Evolutionary conservation across 768 basidiomycete genomes (phyloP), one percentile per base, ranked within the genome.

Genomic region (Boletus edulis): DNA sequence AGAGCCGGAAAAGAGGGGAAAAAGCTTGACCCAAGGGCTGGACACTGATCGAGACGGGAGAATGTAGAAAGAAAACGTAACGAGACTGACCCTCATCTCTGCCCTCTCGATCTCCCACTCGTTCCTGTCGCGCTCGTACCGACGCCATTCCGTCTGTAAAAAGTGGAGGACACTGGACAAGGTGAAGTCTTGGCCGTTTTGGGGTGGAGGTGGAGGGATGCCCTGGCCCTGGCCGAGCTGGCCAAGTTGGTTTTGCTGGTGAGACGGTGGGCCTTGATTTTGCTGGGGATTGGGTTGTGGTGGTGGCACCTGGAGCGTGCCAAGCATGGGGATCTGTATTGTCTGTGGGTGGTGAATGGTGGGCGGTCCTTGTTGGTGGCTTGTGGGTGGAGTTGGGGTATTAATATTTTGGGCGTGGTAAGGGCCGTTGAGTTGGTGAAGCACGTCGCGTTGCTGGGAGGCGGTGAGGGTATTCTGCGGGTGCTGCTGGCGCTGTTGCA

Each of bases 31-130:
- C 22, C 24, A 35, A 20, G 31, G 31, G 5, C 47, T 34, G 12
- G 34, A 7, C 37, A 9, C 24, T 29, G 29, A 49, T 40, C 42
- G 35, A 54, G 49, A 34, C 18, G 34, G 45, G 43, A 9, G 50
- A 52, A 43, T 18, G 47, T 39, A 34, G n/a, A 46, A 46, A 42
- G 42, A 55, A 57, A 56, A 54, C 4, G 6, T 12, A 41, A 58
- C 58, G 52, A 58, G 41, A 84, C 91, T 66, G 60, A 94, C 94
- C 81, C 96, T 82, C 95, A 98, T 98, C 75, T 98, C 97, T 32
- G 97, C 97, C 63, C 97, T 81, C 75, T 98, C 97, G 65, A 99
- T 99, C 79, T 99, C 97, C 96, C 96, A 99, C 75, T 99, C 97
- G 70, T 99, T 99, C 66, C 96, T 82, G 76, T 99, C 97, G 71